phyloP scores from a whole-genome alignment of 2,329 filamentous ascomycete genomes.

The Trichoderma sp. region DNA sequence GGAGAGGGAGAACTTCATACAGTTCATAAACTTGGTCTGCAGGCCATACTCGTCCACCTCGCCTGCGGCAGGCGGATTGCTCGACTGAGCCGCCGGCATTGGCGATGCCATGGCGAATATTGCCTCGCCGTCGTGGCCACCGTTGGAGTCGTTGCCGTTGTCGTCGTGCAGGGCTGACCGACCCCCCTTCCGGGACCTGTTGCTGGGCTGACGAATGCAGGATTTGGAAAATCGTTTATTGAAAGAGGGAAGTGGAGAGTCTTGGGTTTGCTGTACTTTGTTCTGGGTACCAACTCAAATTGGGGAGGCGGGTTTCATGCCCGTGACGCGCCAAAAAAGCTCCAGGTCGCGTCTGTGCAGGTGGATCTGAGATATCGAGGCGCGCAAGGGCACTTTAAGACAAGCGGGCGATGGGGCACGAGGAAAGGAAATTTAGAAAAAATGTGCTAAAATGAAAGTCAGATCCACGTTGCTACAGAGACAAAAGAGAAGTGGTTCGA shows the following conservation, averaged over 20 bases:
- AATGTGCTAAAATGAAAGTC: conserved; percentile 11
- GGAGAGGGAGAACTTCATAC: conserved; percentile 51
- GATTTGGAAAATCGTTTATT: neutral
- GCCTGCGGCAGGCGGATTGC: conserved; percentile 38
- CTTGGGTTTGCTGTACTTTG: conserved; percentile 18
- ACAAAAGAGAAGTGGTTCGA: neutral
- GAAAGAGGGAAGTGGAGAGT: conserved; percentile 27
- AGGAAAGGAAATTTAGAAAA: neutral
- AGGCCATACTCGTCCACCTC: conserved; percentile 53
- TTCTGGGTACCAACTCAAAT: conserved; percentile 35
- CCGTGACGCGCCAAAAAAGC: conserved; percentile 44
- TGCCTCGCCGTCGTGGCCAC: conserved; percentile 19
- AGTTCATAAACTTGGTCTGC: conserved; percentile 66
- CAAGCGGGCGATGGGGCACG: neutral
- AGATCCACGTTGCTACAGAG: conserved; percentile 25
- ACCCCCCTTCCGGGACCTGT: conserved; percentile 18
- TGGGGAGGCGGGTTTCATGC: conserved; percentile 45
- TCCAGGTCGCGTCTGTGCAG: conserved; percentile 40
- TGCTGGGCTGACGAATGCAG: conserved; percentile 24
- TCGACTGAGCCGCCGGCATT: conserved; percentile 40
- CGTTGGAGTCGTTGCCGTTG: neutral
- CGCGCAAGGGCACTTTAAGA: conserved; percentile 23
- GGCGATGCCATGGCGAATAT: conserved; percentile 47
- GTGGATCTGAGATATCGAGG: conserved; percentile 25
- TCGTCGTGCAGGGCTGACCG: conserved; percentile 9